phyloP scores from a whole-genome alignment of 2,329 filamentous ascomycete genomes.

The Lecanicillium sp. region DNA sequence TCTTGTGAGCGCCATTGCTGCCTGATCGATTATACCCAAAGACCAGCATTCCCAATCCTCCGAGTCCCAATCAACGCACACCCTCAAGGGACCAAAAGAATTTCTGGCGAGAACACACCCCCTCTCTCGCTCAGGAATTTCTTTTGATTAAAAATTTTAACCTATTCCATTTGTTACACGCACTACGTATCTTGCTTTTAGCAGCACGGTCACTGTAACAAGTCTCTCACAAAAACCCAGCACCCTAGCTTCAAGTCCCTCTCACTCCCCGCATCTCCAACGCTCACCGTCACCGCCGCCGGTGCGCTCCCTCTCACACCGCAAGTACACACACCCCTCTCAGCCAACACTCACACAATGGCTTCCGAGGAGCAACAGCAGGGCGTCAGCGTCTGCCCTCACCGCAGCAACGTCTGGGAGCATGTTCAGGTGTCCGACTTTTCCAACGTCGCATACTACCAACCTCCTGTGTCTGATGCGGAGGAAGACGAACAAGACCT shows the following conservation, averaged over 20 bases:
- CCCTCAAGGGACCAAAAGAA: neutral
- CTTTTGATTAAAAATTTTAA: neutral
- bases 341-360: conserved; percentile 6
- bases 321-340: neutral
- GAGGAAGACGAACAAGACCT: conserved; percentile 9
- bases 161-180: conserved; percentile 5
- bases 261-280: neutral
- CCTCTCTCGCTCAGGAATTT: too few relatives aligned
- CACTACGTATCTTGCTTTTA: neutral
- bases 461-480: neutral
- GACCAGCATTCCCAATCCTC: neutral
- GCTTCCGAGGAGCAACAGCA: conserved; percentile 10
- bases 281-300: neutral
- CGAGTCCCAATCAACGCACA: neutral
- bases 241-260: neutral
- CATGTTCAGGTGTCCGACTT: conserved; percentile 7
- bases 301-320: neutral
- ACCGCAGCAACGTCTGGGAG: conserved; percentile 5
- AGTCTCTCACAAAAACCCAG: neutral
- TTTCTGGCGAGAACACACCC: neutral
- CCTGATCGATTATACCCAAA: conserved; percentile 6
- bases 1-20: conserved; percentile 9
- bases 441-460: conserved; percentile 6
- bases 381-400: neutral
- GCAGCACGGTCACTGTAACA: conserved; percentile 4